Evolutionary conservation across 768 basidiomycete genomes (phyloP).

Genomic region (Leccinum boreale): DNA sequence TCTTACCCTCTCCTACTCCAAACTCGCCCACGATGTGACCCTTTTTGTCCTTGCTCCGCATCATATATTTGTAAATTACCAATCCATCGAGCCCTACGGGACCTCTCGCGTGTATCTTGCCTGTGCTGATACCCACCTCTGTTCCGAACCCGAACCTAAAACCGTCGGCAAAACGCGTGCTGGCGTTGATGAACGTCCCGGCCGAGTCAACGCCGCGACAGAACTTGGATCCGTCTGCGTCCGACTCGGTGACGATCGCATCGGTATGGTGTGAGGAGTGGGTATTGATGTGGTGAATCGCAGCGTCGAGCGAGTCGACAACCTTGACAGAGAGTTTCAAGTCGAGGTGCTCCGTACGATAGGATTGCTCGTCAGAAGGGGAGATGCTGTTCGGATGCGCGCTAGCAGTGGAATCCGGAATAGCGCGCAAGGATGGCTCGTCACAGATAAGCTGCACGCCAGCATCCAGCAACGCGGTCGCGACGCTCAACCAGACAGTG

Average conservation of each 20-base stretch:
- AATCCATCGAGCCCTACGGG: slow-evolving; percentile 94
- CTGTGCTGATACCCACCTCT: slow-evolving; percentile 97
- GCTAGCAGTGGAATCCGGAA: slow-evolving; percentile 39
- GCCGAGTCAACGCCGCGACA: slow-evolving; percentile 88
- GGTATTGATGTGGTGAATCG: slow-evolving; percentile 86
- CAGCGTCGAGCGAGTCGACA: slow-evolving; percentile 66
- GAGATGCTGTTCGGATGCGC: slow-evolving; percentile 46
- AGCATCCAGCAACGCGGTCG: slow-evolving; percentile 61
- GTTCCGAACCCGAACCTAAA: slow-evolving; percentile 97
- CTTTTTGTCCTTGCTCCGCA: slow-evolving; percentile 65
- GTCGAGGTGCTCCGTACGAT: slow-evolving; percentile 84
- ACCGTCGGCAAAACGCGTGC: slow-evolving; percentile 94
- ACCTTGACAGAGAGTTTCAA: slow-evolving; percentile 79
- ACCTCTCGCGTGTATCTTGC: slow-evolving; percentile 93
- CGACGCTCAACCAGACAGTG: slow-evolving; percentile 81
- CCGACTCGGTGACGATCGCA: slow-evolving; percentile 80
- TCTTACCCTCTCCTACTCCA: slow-evolving; percentile 66
- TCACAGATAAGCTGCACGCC: slow-evolving; percentile 84
- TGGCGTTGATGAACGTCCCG: slow-evolving; percentile 92
- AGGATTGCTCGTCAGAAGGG: slow-evolving; percentile 59
- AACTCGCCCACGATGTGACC: slow-evolving; percentile 91
- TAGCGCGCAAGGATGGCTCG: slow-evolving; percentile 51
- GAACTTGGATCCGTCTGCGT: slow-evolving; percentile 64
- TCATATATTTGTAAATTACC: slow-evolving; percentile 94
- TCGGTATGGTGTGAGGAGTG: slow-evolving; percentile 98